phyloP scores from a whole-genome alignment of 495 filamentous ascomycete species.

The Pseudoneurospora amorphoporcata region DNA sequence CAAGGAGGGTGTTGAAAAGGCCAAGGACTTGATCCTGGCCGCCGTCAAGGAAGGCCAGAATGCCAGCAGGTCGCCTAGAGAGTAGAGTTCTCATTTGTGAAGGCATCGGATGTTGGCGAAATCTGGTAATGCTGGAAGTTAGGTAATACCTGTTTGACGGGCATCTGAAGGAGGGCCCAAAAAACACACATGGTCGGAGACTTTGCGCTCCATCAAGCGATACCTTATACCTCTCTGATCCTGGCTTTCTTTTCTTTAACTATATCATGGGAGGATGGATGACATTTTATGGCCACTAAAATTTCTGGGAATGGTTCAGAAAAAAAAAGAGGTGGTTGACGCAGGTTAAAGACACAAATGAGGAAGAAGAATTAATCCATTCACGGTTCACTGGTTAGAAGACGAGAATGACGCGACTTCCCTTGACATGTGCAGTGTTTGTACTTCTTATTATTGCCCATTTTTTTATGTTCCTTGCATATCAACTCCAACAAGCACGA shows the following conservation, averaged over 20 bases:
- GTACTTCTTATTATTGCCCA: background rate
- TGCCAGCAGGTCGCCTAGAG: constrained; percentile 2
- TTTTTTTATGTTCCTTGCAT: background rate
- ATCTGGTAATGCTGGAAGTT: background rate
- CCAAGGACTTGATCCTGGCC: constrained; percentile 77
- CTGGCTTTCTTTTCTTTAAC: background rate
- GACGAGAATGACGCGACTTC: background rate
- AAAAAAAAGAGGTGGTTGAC: background rate
- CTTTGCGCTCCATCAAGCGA: background rate
- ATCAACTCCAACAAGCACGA: background rate
- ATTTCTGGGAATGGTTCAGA: background rate
- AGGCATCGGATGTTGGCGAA: background rate
- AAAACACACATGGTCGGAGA: background rate
- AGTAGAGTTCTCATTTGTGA: background rate
- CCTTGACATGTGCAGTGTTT: background rate
- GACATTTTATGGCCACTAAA: background rate
- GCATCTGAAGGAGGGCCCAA: background rate
- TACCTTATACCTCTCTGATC: background rate
- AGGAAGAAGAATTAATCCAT: background rate
- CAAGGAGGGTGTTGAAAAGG: constrained; percentile 73
- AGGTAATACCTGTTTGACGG: background rate
- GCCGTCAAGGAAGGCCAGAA: constrained; percentile 50
- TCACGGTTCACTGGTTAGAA: background rate
- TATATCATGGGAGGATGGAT: background rate
- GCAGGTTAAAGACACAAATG: background rate